Conservation (phyloP, 371 early-diverging fungal genomes). For the Thermomucor indicae-seudaticae region DNA sequence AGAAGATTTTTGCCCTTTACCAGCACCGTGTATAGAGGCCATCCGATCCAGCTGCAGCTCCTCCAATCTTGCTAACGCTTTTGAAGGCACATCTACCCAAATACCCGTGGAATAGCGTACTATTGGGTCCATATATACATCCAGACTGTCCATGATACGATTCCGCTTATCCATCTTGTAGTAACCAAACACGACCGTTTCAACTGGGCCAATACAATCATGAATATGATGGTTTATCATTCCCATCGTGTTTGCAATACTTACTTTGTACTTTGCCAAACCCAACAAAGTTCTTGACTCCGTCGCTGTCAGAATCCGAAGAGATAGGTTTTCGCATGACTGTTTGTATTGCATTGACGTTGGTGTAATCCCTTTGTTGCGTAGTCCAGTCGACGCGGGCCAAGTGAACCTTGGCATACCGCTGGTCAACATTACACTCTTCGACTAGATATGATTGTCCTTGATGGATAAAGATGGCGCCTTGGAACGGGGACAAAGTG, state of each 20-base stretch:
- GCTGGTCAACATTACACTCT: slow-evolving; percentile 48
- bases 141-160: slow-evolving; percentile 40
- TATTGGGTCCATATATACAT: slow-evolving; percentile 49
- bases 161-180: slow-evolving; percentile 41
- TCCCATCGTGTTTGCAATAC: neutral
- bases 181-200: slow-evolving; percentile 56
- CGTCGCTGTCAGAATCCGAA: neutral
- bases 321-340: neutral
- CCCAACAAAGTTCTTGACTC: slow-evolving; percentile 8
- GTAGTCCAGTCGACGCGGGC: slow-evolving; percentile 53
- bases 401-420: slow-evolving; percentile 43
- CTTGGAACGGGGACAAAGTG: no score
- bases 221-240: neutral
- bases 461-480: slow-evolving; percentile 60
- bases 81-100: slow-evolving; percentile 36
- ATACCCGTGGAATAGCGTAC: slow-evolving; percentile 30
- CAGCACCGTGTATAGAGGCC: slow-evolving; percentile 45
- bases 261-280: slow-evolving; percentile 37
- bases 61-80: slow-evolving; percentile 15
- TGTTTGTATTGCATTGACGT: slow-evolving; percentile 43
- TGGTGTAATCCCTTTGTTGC: slow-evolving; percentile 44
- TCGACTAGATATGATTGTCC: slow-evolving; percentile 52
- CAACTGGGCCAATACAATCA: slow-evolving; percentile 17
- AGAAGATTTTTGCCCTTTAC: slow-evolving; percentile 13
- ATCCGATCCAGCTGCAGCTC: slow-evolving; percentile 28